A percentile compares a stretch with the other conserved stretches of the same genome.
Evolutionary conservation across 345 rosid genomes (phyloP).

Genomic region (Pistacia integerrima): DNA sequence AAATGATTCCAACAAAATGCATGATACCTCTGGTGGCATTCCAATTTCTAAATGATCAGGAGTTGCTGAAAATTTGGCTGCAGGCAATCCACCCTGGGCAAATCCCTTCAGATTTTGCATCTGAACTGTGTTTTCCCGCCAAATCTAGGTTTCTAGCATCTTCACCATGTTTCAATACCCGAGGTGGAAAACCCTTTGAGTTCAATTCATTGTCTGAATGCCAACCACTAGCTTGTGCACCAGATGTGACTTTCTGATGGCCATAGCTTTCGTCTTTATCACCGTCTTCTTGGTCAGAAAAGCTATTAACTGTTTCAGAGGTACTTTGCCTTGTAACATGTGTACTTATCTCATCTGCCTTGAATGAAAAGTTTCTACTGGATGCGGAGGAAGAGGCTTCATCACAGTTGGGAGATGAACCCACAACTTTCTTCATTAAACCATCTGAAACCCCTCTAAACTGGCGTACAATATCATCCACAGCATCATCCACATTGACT

Average conservation of each 20-base stretch:
- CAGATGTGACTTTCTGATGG: slow-evolving; percentile 49
- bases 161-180: slow-evolving; percentile 45
- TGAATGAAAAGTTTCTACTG: slow-evolving; percentile 58
- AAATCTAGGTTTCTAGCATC: slow-evolving; percentile 38
- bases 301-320: slow-evolving; percentile 55
- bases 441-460: slow-evolving; percentile 94
- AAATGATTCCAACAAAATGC: slow-evolving; percentile 11
- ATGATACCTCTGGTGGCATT: slow-evolving; percentile 91
- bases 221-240: slow-evolving; percentile 54
- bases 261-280: slow-evolving; percentile 46
- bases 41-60: slow-evolving; percentile 48
- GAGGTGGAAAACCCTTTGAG: slow-evolving; percentile 52
- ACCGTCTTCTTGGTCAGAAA: slow-evolving; percentile 71
- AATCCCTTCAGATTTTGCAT: slow-evolving; percentile 38
- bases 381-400: slow-evolving; percentile 37
- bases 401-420: slow-evolving; percentile 46
- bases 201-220: slow-evolving; percentile 86
- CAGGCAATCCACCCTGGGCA: slow-evolving; percentile 37
- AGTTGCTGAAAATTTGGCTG: slow-evolving; percentile 31
- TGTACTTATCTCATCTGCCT: slow-evolving; percentile 56
- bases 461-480: slow-evolving; percentile 93
- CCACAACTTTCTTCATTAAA: slow-evolving; percentile 75
- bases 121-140: slow-evolving; percentile 37
- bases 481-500: slow-evolving; percentile 99
- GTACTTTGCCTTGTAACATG: slow-evolving; percentile 43